A percentile compares a stretch with the other conserved stretches of the same genome.
Evolutionary conservation across 2,329 filamentous ascomycete species (phyloP).

Genomic region (Aspergillus sp.): DNA sequence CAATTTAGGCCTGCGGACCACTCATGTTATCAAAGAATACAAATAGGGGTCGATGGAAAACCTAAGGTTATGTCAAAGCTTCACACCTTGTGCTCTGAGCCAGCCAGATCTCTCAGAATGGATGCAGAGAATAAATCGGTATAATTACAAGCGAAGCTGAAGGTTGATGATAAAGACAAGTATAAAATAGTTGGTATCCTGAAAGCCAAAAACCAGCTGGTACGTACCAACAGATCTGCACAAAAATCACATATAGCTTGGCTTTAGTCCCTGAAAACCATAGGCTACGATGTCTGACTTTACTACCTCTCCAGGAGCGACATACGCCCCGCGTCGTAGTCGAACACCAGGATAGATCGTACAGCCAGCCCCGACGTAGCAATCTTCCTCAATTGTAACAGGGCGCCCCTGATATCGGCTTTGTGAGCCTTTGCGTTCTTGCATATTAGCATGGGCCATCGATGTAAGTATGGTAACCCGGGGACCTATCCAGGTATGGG

Average conservation of each 20-base stretch:
- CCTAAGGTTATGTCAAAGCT: neutral
- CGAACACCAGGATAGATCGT: slow-evolving; percentile 56
- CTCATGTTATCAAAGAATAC: neutral
- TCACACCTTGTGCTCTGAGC: slow-evolving; percentile 14
- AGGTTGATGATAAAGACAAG: neutral
- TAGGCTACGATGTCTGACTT: slow-evolving; percentile 46
- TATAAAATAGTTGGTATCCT: neutral
- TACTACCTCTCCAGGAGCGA: slow-evolving; percentile 49
- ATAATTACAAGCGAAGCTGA: slow-evolving; percentile 1
- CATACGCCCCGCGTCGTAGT: slow-evolving; percentile 45
- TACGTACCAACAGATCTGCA: neutral
- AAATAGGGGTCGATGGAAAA: neutral
- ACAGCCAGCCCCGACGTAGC: slow-evolving; percentile 64
- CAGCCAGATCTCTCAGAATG: slow-evolving; percentile 11
- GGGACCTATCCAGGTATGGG: slow-evolving; percentile 68
- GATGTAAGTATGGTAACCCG: slow-evolving; percentile 85
- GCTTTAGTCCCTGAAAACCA: slow-evolving; percentile 45
- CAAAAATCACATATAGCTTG: slow-evolving; percentile 40
- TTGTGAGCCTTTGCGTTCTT: slow-evolving; percentile 70
- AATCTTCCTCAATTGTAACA: slow-evolving; percentile 75
- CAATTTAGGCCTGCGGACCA: too few species aligned
- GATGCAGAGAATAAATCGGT: neutral
- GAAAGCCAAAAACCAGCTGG: neutral
- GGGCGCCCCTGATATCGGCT: slow-evolving; percentile 69
- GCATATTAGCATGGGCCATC: slow-evolving; percentile 70